phyloP scores from a whole-genome alignment of 2,329 filamentous ascomycete genomes.

The Colletotrichum tanaceti region DNA sequence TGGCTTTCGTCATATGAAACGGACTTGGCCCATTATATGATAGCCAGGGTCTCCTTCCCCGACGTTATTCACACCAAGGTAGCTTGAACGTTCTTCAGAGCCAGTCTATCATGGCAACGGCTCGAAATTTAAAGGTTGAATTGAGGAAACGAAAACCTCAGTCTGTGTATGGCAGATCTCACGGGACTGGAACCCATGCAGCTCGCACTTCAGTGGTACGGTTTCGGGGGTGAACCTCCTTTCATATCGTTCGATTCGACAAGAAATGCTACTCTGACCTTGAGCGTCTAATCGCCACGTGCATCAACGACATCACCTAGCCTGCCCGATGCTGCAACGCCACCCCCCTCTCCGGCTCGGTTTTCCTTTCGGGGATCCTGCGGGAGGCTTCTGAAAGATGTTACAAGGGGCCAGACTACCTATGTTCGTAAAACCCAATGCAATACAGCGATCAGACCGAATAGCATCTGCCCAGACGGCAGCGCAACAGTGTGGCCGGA shows the following conservation, averaged over 20 bases:
- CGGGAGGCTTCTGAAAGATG: conserved; percentile 8
- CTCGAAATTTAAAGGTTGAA: background rate
- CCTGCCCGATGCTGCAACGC: too few relatives aligned
- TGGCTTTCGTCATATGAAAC: background rate
- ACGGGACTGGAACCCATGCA: conserved; percentile 1
- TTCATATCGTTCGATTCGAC: conserved; percentile 3
- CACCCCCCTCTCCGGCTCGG: conserved; percentile 5
- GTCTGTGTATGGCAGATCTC: conserved; percentile 6
- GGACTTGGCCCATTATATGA: too few relatives aligned
- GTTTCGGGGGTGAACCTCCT: background rate
- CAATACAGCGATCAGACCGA: conserved; percentile 26
- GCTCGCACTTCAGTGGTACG: conserved; percentile 1
- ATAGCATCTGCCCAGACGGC: background rate
- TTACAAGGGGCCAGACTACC: conserved; percentile 21
- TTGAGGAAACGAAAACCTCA: background rate
- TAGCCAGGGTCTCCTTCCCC: background rate
- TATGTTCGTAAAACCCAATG: conserved; percentile 7
- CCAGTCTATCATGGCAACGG: too few relatives aligned
- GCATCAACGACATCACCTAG: too few relatives aligned
- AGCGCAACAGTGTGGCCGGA: conserved; percentile 4
- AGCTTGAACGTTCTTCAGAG: background rate
- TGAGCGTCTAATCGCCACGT: conserved; percentile 32
- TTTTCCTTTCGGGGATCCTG: conserved; percentile 17
- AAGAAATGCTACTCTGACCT: conserved; percentile 4
- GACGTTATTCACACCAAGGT: too few relatives aligned